Base-by-base conservation (phyloP, 306 rosid genomes). In the Trifolium fragiferum region DNA sequence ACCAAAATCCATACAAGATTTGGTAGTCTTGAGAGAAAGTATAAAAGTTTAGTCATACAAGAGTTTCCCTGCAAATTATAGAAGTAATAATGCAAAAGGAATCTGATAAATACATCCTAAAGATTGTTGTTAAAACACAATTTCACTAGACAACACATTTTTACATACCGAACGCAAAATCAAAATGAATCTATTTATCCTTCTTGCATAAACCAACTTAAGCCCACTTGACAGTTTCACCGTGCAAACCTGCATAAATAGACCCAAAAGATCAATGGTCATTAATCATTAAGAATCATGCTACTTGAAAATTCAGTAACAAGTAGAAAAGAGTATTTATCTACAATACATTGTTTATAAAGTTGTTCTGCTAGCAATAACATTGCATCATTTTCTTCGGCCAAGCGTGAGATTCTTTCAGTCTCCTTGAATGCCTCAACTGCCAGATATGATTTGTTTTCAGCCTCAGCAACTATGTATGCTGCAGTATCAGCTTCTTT, bases 191-290 rank as follows among this genome's bases (percentile, higher is more conserved):
- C 23, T 67, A 46, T 25, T 67, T 67, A 67, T 67, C 58, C 46
- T 46, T 40, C 57, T 67, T 67, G 8, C 15, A 44, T 25, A 44
- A 57, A 23, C 71, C 37, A 65, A 40, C 53, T 40, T 65, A 65
- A 20, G 51, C 19, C 25, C 55, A 23, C 13, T 12, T 20, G 57
- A 66, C 1, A 20, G 50, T 43, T 66, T 41, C 71, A 9, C 71
- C 71, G 6, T 38, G 20, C 38, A 46, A 7, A 66, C 54, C 71
- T 66, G 71, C 71, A 66, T 23, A 25, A 66, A 66, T 64, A 64
- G 18, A 38, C 70, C 51, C 33, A 19, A 49, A 64, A 37, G 70
- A 38, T 37, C 53, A 41, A 41, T 12, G 71, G 35, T 20, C 41
- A 66, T 13, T 43, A 32, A 66, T 13, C 23, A 32, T 3, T 23